Evolutionary conservation across 345 rosid species (phyloP).

Genomic region (Raphanus raphanistrum): DNA sequence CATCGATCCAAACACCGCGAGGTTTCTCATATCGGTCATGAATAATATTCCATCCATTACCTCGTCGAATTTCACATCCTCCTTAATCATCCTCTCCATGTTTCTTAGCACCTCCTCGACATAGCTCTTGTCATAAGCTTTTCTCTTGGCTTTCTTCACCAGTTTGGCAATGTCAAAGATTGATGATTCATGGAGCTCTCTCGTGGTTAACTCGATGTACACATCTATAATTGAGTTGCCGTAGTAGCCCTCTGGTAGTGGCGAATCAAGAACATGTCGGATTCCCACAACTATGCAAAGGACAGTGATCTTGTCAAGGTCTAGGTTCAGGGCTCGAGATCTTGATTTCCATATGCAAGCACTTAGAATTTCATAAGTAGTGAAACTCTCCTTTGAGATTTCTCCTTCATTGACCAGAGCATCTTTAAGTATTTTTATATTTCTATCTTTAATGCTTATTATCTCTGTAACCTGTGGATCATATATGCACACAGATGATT

Average conservation of each 20-base stretch:
- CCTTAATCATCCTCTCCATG: slow-evolving; percentile 33
- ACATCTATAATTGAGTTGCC: slow-evolving; percentile 45
- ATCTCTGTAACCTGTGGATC: slow-evolving; percentile 17
- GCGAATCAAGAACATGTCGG: slow-evolving; percentile 37
- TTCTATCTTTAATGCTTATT: slow-evolving; percentile 1
- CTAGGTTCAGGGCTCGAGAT: slow-evolving; percentile 42
- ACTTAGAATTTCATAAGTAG: slow-evolving; percentile 47
- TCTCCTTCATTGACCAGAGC: not conserved
- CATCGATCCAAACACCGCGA: slow-evolving; percentile 25
- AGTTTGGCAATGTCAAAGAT: slow-evolving; percentile 32
- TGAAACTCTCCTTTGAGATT: slow-evolving; percentile 19
- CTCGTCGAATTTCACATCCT: slow-evolving; percentile 27
- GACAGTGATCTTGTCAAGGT: slow-evolving; percentile 36
- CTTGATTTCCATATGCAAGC: slow-evolving; percentile 53
- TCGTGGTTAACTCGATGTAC: slow-evolving; percentile 31
- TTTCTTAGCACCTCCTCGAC: slow-evolving; percentile 21
- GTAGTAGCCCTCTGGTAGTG: slow-evolving; percentile 45
- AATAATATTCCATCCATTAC: slow-evolving; percentile 33
- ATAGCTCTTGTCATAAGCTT: slow-evolving; percentile 14
- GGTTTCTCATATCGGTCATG: slow-evolving; percentile 47
- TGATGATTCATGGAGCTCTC: slow-evolving; percentile 40
- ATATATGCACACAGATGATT: not conserved
- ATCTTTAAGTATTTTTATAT: slow-evolving; percentile 23
- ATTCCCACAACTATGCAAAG: slow-evolving; percentile 40
- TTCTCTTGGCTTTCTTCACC: slow-evolving; percentile 23